Evolutionary conservation across 2,329 filamentous ascomycete genomes (phyloP).

Genomic region (Penicillium corylophilum): DNA sequence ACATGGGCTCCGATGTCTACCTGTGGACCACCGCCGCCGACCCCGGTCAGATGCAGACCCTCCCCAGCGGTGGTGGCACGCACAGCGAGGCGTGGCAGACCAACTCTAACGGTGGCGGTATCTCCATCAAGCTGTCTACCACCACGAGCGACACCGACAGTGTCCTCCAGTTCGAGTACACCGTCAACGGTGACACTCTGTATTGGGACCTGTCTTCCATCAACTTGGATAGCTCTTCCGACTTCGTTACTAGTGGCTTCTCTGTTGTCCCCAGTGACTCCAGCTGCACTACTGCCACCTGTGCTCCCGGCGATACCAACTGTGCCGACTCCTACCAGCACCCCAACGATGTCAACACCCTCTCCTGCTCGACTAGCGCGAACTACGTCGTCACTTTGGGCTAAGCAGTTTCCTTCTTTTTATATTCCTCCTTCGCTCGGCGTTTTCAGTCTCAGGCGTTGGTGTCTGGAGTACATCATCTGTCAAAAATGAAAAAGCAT

Average conservation of each 20-base stretch:
- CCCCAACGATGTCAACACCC: slow-evolving; percentile 36
- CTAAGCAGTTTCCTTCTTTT: slow-evolving; percentile 13
- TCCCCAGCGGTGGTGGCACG: slow-evolving; percentile 25
- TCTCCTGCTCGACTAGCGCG: slow-evolving; percentile 29
- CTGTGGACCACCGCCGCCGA: slow-evolving; percentile 32
- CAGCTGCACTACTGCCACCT: slow-evolving; percentile 31
- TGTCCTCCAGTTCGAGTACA: slow-evolving; percentile 36
- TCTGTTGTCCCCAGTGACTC: slow-evolving; percentile 28
- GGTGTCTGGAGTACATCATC: neutral
- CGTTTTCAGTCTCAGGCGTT: neutral
- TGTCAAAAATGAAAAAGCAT: neutral
- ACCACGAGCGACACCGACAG: slow-evolving; percentile 9
- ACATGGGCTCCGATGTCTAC: slow-evolving; percentile 31
- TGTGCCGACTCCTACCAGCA: slow-evolving; percentile 38
- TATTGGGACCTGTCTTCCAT: slow-evolving; percentile 43
- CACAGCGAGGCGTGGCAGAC: slow-evolving; percentile 31
- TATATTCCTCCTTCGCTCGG: neutral
- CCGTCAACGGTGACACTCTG: slow-evolving; percentile 28
- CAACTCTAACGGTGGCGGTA: slow-evolving; percentile 34
- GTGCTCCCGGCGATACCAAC: slow-evolving; percentile 30
- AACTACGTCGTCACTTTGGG: slow-evolving; percentile 36
- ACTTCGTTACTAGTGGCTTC: slow-evolving; percentile 34
- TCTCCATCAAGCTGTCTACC: slow-evolving; percentile 38
- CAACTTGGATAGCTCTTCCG: slow-evolving; percentile 30
- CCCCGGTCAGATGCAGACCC: slow-evolving; percentile 25